These are phyloP conservation scores for Apiotrichum gamsii DNA, from an alignment of 1,284 basidiomycete genomes.

Conservation along the genomic window DNA sequence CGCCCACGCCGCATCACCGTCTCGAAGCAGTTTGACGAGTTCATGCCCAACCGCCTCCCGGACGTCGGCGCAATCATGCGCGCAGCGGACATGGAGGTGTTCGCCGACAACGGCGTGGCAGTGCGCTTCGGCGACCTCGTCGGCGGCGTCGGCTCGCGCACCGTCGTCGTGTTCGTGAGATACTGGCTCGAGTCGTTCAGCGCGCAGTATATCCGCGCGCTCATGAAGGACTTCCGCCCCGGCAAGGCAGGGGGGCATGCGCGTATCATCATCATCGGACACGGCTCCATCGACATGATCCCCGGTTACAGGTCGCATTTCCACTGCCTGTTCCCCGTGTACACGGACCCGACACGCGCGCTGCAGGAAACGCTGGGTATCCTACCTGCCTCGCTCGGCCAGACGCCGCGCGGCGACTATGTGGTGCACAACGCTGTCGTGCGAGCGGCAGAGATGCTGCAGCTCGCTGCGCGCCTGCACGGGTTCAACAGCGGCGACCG, in stretches of 20 bases:
- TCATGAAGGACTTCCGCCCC: conserved; percentile 54
- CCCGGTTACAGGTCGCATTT: conserved; percentile 49
- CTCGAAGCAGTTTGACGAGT: conserved; percentile 14
- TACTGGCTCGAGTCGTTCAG: conserved; percentile 62
- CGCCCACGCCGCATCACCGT: no score
- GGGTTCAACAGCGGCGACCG: conserved; percentile 8
- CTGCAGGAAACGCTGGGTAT: conserved; percentile 72
- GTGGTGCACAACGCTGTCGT: conserved; percentile 18
- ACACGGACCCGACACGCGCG: conserved; percentile 66
- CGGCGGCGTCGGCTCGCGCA: conserved; percentile 46
- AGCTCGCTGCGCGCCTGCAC: conserved; percentile 10
- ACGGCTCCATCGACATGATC: conserved; percentile 50
- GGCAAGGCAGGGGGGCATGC: conserved; percentile 52
- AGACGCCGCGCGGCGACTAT: conserved; percentile 54
- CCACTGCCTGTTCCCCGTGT: conserved; percentile 55
- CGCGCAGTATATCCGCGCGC: conserved; percentile 74
- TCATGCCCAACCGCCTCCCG: conserved; percentile 27
- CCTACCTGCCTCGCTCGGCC: conserved; percentile 49
- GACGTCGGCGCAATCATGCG: conserved; percentile 49
- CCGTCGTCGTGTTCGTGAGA: conserved; percentile 57
- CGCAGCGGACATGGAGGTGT: conserved; percentile 59
- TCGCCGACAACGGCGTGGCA: conserved; percentile 60
- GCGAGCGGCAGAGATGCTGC: conserved; percentile 7
- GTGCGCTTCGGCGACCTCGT: conserved; percentile 69
- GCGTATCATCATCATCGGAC: conserved; percentile 61